Evolutionary conservation across 306 rosid genomes (phyloP), one percentile per base, ranked within the genome.

Genomic region (Prunus armeniaca): DNA sequence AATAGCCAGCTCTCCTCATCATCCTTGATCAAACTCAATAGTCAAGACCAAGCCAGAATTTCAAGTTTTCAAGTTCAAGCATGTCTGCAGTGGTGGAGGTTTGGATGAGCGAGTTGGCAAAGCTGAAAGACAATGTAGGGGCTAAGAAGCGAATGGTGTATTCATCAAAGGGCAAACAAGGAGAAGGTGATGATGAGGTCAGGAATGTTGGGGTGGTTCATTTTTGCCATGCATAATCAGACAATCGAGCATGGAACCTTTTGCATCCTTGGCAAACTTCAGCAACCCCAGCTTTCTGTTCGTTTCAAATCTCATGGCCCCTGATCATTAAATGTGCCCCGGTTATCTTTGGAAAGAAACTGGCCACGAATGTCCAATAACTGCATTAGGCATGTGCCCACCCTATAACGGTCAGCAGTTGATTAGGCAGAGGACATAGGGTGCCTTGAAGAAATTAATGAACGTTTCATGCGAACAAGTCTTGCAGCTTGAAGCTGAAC

Each of bases 161-260:
- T 24, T 24, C 25, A 24, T 24, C 25, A 24, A 24, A 1, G 25
- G 25, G 1, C 25, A 24, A 24, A 24, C 25, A 24, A 24, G 25
- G 25, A 24, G 25, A 24, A 24, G 25, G 25, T 24, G 25, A 22
- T 22, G 24, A 22, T 22, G 24, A 22, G 24, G 27, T 75, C 80
- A 19, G 65, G 84, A 50, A 49, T 81, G 67, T 13, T 41, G 19
- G 41, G 58, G 79, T 65, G 38, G 13, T 72, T 62, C 71, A 25
- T 61, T 49, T 81, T 74, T 67, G 28, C 61, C 34, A 66, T 74
- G 50, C 78, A 25, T 64, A 60, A 68, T 55, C 66, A 75, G 77
- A 71, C 50, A 71, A 79, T 34, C 60, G 74, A 71, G 74, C 68
- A 60, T 6, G 78, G 52, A 45, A 25, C 45, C 22, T 80, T 64